Evolutionary conservation across 805 yeast species (phyloP), one percentile per base, ranked within the genome.

Genomic region (Teunomyces barrocoloradensis): DNA sequence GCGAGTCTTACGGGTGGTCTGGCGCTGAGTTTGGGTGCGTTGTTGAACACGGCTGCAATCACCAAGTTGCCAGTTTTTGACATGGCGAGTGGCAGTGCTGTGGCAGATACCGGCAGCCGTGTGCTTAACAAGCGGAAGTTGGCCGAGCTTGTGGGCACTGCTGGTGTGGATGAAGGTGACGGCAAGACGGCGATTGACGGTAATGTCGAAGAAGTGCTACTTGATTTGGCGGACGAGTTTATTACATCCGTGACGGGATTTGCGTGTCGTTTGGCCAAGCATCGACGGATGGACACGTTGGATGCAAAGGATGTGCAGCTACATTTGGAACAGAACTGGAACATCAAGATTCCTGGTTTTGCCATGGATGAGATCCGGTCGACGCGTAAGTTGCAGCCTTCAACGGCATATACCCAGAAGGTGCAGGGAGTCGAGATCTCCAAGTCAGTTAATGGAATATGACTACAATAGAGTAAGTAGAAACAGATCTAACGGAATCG

Each of bases 161-260:
- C 84, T 12, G 94, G 91, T 5, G 80, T 84, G 2, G 92, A 87
- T 63, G 94, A 85, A 64, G 97, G 96, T 36, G 97, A 92, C 61
- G 87, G 92, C 13, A 96, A 90, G 58, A 84, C 96, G 5, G 78
- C 79, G 4, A 87, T 94, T 48, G 99, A 92, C 65, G 98, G 97
- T 23, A 97, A 94, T 66, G 96, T 89, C 13, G 97, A 91, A 65
- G 98, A 92, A 56, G 70, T 94, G 34, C 69, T 94, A 30, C 73
- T 94, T 38, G 99, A 94, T 65, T 71, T 94, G 42, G 97, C 99
- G 0, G 99, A 94, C 66, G 98, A 94, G 61, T 94, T 94, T 61
- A 94, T 94, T 12, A 80, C 87, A 6, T 84, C 88, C 42, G 96
- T 95, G 2, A 90, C 97, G 0, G 76, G 89, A 2, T 94, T 94